These are phyloP conservation scores for Psidium guajava DNA, from an alignment of 345 rosid genomes.

Conservation along the genomic window DNA sequence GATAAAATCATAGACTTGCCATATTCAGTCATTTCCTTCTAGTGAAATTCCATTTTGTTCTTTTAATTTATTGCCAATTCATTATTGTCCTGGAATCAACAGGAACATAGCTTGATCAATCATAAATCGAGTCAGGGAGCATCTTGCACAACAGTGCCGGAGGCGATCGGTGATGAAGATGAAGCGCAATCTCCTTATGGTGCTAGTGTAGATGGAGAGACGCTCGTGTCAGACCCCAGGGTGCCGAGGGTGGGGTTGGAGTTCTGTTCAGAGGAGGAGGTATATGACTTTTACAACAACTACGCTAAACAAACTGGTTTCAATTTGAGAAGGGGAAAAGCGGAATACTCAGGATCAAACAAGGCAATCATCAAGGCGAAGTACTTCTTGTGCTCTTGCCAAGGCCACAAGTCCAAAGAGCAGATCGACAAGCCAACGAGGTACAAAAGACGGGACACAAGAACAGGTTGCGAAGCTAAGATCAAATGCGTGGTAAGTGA, in stretches of 20 bases:
- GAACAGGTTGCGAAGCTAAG: not conserved
- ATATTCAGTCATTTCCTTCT: not conserved
- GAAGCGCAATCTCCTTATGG: fast-evolving
- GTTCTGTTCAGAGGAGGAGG: not conserved
- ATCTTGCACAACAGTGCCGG: not conserved
- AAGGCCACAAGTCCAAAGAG: not conserved
- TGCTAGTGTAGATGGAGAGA: fast-evolving
- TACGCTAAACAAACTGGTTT: not conserved
- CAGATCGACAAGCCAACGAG: not conserved
- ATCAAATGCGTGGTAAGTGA: not conserved
- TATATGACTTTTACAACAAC: not conserved
- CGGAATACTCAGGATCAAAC: not conserved
- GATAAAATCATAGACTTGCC: not conserved
- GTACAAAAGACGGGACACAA: fast-evolving
- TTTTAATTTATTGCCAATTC: not conserved
- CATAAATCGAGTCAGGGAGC: not conserved
- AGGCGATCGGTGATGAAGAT: not conserved
- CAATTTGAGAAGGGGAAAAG: not conserved
- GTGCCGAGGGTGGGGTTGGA: not conserved
- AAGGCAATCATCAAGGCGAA: not conserved
- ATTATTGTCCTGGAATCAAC: not conserved
- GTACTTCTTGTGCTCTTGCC: not conserved
- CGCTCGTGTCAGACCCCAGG: no score
- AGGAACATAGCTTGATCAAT: not conserved
- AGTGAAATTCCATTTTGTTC: not conserved